Evolutionary conservation across 148 eudicot species (phyloP).

Genomic region (Dysphania ambrosioides): DNA sequence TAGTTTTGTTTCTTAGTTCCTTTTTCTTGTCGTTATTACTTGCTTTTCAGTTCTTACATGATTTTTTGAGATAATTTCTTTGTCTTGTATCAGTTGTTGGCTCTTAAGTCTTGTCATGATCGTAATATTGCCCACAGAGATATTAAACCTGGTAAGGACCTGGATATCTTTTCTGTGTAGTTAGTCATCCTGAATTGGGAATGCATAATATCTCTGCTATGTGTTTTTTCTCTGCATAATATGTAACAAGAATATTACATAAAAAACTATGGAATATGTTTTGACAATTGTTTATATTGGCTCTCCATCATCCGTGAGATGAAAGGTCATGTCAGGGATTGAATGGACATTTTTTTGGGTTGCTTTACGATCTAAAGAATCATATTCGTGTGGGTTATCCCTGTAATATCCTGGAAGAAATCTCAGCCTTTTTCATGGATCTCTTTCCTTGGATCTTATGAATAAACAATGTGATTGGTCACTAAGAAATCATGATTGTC

Average conservation of each 20-base stretch:
- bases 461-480: no score
- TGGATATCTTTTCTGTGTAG: not conserved
- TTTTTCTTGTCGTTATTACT: not conserved
- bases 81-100: constrained; percentile 58
- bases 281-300: not conserved
- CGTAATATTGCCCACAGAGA: constrained; percentile 97
- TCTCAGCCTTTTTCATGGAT: no score
- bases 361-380: no score
- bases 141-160: constrained; percentile 90
- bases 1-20: not conserved
- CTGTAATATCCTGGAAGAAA: no score
- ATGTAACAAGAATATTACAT: not conserved
- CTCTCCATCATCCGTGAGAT: not conserved
- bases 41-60: not conserved
- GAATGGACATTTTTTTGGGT: not conserved
- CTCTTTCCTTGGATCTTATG: no score
- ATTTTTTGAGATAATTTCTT: constrained; percentile 17
- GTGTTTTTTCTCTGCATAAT: not conserved
- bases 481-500: no score
- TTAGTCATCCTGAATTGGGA: not conserved
- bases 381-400: no score
- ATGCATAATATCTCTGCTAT: not conserved
- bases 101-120: constrained; percentile 89
- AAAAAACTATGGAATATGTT: no score
- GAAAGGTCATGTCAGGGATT: not conserved